A percentile compares a stretch with the other conserved stretches of the same genome.
These are phyloP conservation scores for Globisporangium cystogenes DNA, from an alignment of 352 stramenopile species.

Conservation along the genomic window DNA sequence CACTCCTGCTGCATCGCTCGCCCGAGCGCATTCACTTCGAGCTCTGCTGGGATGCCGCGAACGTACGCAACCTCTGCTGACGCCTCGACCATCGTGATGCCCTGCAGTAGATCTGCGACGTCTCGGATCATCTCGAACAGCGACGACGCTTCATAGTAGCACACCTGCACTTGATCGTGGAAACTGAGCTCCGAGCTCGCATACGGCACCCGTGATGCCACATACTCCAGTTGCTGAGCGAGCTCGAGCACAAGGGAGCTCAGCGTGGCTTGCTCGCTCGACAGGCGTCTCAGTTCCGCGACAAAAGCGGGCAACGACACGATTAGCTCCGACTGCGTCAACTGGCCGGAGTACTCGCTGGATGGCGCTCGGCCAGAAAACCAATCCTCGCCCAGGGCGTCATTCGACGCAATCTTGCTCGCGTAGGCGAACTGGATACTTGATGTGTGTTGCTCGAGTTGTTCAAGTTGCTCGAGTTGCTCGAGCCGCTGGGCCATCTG, in stretches of 20 bases:
- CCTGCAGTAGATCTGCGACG: conserved; percentile 45
- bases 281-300: conserved; percentile 25
- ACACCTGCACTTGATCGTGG: conserved; percentile 27
- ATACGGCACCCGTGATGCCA: conserved; percentile 23
- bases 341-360: conserved; percentile 3
- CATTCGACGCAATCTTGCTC: neutral
- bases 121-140: conserved; percentile 35
- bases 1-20: conserved; percentile 22
- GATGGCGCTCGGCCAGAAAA: conserved; percentile 8
- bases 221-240: conserved; percentile 47
- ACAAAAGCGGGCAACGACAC: conserved; percentile 33
- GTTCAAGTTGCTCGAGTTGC: conserved; percentile 2
- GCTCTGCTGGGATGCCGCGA: conserved; percentile 10
- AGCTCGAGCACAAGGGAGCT: conserved; percentile 36
- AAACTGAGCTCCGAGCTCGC: conserved; percentile 15
- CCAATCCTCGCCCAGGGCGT: conserved; percentile 18
- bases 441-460: conserved; percentile 3
- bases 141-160: conserved; percentile 23
- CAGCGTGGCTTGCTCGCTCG: conserved; percentile 23
- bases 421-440: neutral
- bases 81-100: conserved; percentile 41
- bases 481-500: conserved; percentile 4
- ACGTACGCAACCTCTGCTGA: conserved; percentile 16
- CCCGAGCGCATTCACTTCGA: conserved; percentile 46
- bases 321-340: conserved; percentile 34